Evolutionary conservation across 257 asterid genomes (phyloP), one percentile per base, ranked within the genome.

Genomic region (Gentiana macrophylla): DNA sequence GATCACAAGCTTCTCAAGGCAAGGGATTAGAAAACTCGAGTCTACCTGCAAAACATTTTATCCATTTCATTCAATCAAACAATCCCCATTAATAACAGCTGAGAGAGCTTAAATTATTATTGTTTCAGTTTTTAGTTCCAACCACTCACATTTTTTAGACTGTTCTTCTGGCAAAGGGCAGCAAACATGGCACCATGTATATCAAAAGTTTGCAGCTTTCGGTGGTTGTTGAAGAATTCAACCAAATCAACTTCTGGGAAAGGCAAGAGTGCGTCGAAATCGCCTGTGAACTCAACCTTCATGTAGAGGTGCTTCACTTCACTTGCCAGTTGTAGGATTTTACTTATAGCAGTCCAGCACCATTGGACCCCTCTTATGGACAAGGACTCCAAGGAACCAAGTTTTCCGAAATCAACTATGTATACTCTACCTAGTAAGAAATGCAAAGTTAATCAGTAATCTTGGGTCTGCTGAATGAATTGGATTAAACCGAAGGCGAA

Each of bases 121-220:
- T 47, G 36, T 8, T 9, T 41, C 4, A 45, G 9, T 32, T 46
- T 24, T 53, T 41, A 4, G 5, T 41, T 41, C 8, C 8, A 38
- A 46, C 59, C 35, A 74, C 96, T 81, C 71, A 89, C 99, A 64
- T 86, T 80, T 79, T 76, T 92, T 52, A 89, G 78, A 79, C 99
- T 92, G 80, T 84, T 84, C 79, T 84, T 84, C 67, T 92, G 99
- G 75, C 95, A 84, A 60, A 92, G 80, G 41, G 97, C 97, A 54
- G 99, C 95, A 69, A 92, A 89, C 94, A 92, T 83, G 55, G 99
- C 99, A 46, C 99, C 99, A 43, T 92, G 97, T 52, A 88, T 74
- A 59, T 86, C 99, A 41, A 92, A 84, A 2, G 78, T 83, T 54
- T 69, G 79, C 50, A 93, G 80, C 86, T 84, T 93, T 32, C 84